Base-by-base conservation (phyloP, 108 stramenopile species). In the Seminavis robusta region DNA sequence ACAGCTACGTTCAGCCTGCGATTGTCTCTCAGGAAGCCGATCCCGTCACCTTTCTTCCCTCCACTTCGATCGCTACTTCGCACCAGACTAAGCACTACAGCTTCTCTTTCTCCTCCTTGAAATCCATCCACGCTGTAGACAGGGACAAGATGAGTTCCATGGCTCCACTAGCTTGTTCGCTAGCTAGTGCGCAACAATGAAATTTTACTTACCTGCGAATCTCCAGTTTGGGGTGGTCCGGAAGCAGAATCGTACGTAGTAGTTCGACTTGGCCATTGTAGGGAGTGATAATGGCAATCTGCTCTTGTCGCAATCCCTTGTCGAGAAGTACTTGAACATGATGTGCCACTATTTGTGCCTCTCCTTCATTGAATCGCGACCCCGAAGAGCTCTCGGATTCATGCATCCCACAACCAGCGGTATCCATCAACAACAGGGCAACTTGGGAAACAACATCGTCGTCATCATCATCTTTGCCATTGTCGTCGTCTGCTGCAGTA, bases 61-160 rank as follows among this genome's bases (percentile, higher is more conserved):
- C 90, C 94, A 27, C 83, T 74, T 17, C 71, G 40, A 20, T 80
- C 79, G 52, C 81, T 88, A 56, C 92, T 94, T 55, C 99, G 84
- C 10, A 98, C 98, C 8, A 99, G 72, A 60, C 90, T 94, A 8
- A 99, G 61, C 7, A 99, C 79, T 40, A 99, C 94, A 28, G 90
- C 95, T 40, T 99, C 99, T 13, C 92, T 77, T 67, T 99, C 98
- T 9, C 98, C 98, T 10, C 98, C 99, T 60, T 99, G 99, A 50
- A 97, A 98, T 9, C 98, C 97, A 71, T 99, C 99, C 8, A 99
- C 98, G 29, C 92, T n/a, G n/a, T n/a, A n/a, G n/a, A n/a, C n/a
- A n/a, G n/a, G n/a, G n/a, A n/a, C n/a, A n/a, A n/a, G n/a, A n/a
- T n/a, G n/a, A n/a, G n/a, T n/a, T n/a, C n/a, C n/a, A n/a, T n/a